A percentile compares a stretch with the other conserved stretches of the same genome.
These are phyloP conservation scores for Metschnikowia koreensis DNA, from an alignment of 805 yeast species.

Conservation along the genomic window DNA sequence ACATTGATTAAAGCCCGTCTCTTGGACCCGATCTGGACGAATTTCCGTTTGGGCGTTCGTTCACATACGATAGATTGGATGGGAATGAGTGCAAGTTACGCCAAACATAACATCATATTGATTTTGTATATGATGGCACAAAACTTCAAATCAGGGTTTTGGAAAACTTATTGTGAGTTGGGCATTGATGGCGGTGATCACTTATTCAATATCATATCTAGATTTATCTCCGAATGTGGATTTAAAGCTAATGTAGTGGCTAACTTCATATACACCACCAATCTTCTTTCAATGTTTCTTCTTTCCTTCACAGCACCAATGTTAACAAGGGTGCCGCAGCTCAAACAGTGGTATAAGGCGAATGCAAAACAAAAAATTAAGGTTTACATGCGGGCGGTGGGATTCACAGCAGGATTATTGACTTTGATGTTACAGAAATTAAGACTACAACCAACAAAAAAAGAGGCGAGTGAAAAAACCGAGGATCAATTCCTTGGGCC, in stretches of 20 bases:
- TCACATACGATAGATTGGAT: conserved; percentile 28
- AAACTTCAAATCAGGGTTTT: conserved; percentile 22
- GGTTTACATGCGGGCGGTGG: conserved; percentile 34
- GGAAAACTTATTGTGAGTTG: conserved; percentile 25
- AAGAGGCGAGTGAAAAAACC: conserved; percentile 1
- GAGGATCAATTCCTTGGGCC: conserved; percentile 25
- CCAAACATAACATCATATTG: conserved; percentile 25
- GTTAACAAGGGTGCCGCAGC: conserved; percentile 16
- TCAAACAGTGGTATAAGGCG: conserved; percentile 13
- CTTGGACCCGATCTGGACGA: conserved; percentile 43
- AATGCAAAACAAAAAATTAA: conserved; percentile 30
- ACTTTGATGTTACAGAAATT: conserved; percentile 22
- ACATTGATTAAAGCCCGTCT: conserved; percentile 28
- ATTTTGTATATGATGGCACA: conserved; percentile 18
- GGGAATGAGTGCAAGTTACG: conserved; percentile 27
- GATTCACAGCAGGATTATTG: conserved; percentile 32
- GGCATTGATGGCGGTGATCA: conserved; percentile 11
- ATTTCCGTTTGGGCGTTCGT: conserved; percentile 30
- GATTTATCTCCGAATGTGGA: conserved; percentile 20
- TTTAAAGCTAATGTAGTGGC: conserved; percentile 30
- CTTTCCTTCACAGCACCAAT: conserved; percentile 35
- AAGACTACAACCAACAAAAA: conserved; percentile 21
- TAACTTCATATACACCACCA: conserved; percentile 38
- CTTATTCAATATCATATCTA: conserved; percentile 8
- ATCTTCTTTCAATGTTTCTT: conserved; percentile 33